Conservation (phyloP, 306 rosid genomes). For the Chamaecrista fasciculata region DNA sequence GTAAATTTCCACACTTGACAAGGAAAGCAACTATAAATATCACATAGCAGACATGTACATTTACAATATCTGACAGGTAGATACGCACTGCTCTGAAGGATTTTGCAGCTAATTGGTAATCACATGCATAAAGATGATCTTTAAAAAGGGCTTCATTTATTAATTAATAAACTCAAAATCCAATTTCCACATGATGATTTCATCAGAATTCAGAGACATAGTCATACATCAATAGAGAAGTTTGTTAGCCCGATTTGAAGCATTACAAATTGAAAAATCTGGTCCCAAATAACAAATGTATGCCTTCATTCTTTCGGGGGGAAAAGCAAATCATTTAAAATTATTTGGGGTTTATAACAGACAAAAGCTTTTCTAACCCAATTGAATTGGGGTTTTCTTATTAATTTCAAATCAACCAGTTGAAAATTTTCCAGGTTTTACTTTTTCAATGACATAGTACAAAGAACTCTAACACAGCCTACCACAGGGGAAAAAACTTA, state of each 20-base stretch:
- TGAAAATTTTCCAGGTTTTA: not conserved
- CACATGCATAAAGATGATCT: not conserved
- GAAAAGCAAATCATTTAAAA: too few relatives aligned
- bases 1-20: not conserved
- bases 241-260: not conserved
- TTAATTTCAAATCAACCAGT: too few relatives aligned
- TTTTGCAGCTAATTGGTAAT: not conserved
- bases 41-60: not conserved
- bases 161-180: too few relatives aligned
- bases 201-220: too few relatives aligned
- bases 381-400: not conserved
- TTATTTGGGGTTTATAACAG: too few relatives aligned
- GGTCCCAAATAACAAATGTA: too few relatives aligned
- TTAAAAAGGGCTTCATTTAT: too few relatives aligned
- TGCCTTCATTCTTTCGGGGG: too few relatives aligned
- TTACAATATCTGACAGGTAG: not conserved
- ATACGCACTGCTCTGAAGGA: not conserved
- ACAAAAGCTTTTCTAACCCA: not conserved
- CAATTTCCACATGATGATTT: too few relatives aligned
- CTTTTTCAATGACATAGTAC: conserved; percentile 1
- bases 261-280: conserved; percentile 8
- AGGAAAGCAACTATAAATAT: not conserved
- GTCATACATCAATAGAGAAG: not conserved
- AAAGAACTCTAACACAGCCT: not conserved
- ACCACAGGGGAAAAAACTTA: too few relatives aligned